Evolutionary conservation across 495 filamentous ascomycete genomes (phyloP).

Genomic region (Hyaloscypha finlandica): DNA sequence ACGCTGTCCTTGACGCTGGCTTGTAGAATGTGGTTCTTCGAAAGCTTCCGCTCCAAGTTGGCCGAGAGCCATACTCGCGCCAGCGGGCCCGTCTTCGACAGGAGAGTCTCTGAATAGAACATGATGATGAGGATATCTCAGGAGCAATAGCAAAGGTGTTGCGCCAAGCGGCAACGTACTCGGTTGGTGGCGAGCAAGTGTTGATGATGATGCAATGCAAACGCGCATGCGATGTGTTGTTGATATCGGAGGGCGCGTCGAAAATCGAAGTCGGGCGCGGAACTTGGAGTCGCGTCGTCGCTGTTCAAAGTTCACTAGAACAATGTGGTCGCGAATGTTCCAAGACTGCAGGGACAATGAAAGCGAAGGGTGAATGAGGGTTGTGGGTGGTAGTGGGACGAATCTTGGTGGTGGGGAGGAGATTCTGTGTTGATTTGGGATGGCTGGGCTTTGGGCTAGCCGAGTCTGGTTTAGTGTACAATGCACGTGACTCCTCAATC

Average conservation of each 20-base stretch:
- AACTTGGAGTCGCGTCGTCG: neutral
- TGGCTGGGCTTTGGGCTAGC: conserved; percentile 13
- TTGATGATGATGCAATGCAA: conserved; percentile 31
- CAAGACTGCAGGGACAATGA: neutral
- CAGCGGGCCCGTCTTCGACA: conserved; percentile 94
- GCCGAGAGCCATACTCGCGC: conserved; percentile 97
- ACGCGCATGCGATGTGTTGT: conserved; percentile 40
- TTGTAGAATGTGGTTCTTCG: conserved; percentile 90
- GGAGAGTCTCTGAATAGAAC: conserved; percentile 97
- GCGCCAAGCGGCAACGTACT: conserved; percentile 29
- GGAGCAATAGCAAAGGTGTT: conserved; percentile 25
- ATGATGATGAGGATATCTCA: conserved; percentile 47
- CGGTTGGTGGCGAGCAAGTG: conserved; percentile 28
- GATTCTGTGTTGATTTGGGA: neutral
- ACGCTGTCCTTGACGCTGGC: conserved; percentile 92
- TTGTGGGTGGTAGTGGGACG: neutral
- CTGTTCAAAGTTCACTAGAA: neutral
- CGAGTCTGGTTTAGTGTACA: neutral
- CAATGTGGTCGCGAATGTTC: conserved; percentile 10
- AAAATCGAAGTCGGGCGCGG: neutral
- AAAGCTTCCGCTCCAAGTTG: conserved; percentile 95
- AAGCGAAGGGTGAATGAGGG: neutral
- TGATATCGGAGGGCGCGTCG: conserved; percentile 24
- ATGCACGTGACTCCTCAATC: neutral
- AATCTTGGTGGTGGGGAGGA: conserved; percentile 13